Base-by-base conservation (phyloP, 805 yeast species). In the Candida nanaspora region DNA sequence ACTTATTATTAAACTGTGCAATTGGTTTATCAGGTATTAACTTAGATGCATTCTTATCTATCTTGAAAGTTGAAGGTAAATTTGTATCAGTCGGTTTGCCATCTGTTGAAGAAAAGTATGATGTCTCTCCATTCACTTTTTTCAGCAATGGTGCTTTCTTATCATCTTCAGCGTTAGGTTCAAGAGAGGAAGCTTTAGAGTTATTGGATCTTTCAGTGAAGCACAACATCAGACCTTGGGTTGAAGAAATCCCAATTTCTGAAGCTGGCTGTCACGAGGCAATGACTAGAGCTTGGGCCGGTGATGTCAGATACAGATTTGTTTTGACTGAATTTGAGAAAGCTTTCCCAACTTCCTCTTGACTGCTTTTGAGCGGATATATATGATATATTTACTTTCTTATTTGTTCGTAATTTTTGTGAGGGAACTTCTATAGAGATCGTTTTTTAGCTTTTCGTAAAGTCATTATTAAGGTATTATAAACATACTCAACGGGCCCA, bases 231-330 rank as follows among this genome's bases (percentile, higher is more conserved):
- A 66, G 61, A 47, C 76, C 78, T 11, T 70, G 75, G 76, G 60
- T 70, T 39, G 77, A 72, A 58, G 69, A 67, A 41, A 55, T 73
- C 37, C 76, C 74, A 34, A 65, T 73, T 40, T 55, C 65, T 35
- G 76, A 65, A 49, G 64, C 55, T 38, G 66, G 65, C 42, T 66
- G 70, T 43, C 56, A 63, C 27, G 51, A 49, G 27, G 76, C 70
- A 9, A 65, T 72, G 59, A 61, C 68, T 37, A 69, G 69, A 55
- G 68, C 71, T 40, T 59, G 66, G 52, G 49, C 62, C 8, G 74
- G 74, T 50, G 76, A 72, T 44, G 70, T 69, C 33, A 69, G 76
- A 57, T 73, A 71, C 53, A 69, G 78, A 65, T 69, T 70, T 47
- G 71, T 69, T 19, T 67, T 73, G 46, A 72, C 76, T 38, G 70